Conservation (phyloP, 2,329 filamentous ascomycete genomes). For the Akanthomyces uredinophilus region DNA sequence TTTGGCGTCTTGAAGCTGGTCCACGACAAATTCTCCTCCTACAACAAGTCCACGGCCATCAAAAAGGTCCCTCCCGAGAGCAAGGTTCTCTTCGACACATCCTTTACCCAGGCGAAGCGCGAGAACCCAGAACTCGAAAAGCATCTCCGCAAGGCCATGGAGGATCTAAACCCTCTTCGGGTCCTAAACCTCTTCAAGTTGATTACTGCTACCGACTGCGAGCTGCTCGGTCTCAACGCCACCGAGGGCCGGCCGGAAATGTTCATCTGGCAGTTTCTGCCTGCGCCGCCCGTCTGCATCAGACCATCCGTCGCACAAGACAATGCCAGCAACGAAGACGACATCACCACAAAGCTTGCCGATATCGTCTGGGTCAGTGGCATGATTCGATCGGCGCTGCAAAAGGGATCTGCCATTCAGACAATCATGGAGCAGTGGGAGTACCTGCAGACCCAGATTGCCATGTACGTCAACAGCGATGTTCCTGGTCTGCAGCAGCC, state of each 20-base stretch:
- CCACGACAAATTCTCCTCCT: conserved; percentile 87
- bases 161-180: conserved; percentile 85
- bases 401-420: conserved; percentile 76
- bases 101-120: conserved; percentile 74
- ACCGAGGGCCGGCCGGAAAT: conserved; percentile 86
- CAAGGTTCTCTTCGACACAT: conserved; percentile 80
- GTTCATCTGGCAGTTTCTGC: conserved; percentile 96
- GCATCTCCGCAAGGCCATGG: conserved; percentile 84
- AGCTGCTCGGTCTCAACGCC: conserved; percentile 83
- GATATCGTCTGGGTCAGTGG: conserved; percentile 93
- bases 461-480: conserved; percentile 97
- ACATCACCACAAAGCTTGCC: conserved; percentile 92
- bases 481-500: conserved; percentile 87
- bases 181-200: conserved; percentile 89
- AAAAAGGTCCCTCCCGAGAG: conserved; percentile 78
- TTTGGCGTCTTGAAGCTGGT: conserved; percentile 86
- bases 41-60: conserved; percentile 79
- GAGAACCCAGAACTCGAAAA: conserved; percentile 81
- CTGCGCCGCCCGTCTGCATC: conserved; percentile 90
- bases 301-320: conserved; percentile 92
- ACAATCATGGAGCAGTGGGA: conserved; percentile 99
- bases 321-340: conserved; percentile 88
- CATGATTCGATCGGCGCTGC: conserved; percentile 74
- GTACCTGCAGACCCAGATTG: conserved; percentile 88
- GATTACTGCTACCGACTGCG: conserved; percentile 79